phyloP scores from a whole-genome alignment of 2,329 filamentous ascomycete genomes.

The Calcarisporium arbuscula region DNA sequence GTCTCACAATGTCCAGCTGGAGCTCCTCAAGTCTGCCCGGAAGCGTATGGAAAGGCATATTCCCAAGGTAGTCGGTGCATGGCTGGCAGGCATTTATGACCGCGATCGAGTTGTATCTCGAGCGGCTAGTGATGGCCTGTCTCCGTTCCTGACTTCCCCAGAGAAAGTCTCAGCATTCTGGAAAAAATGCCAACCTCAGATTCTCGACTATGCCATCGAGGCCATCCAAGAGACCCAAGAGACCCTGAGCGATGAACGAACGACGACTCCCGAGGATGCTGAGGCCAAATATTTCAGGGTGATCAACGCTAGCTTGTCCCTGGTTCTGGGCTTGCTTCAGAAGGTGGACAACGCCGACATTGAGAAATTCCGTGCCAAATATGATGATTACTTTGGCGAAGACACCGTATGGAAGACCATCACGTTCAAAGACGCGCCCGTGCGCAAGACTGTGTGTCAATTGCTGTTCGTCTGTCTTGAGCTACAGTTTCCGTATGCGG shows the following conservation, averaged over 20 bases:
- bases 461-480: slow-evolving; percentile 44
- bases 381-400: slow-evolving; percentile 60
- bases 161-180: slow-evolving; percentile 75
- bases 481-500: slow-evolving; percentile 39
- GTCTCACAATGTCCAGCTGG: slow-evolving; percentile 66
- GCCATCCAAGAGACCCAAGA: slow-evolving; percentile 74
- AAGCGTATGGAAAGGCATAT: slow-evolving; percentile 81
- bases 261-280: slow-evolving; percentile 76
- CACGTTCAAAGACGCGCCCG: slow-evolving; percentile 51
- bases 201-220: slow-evolving; percentile 75
- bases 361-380: slow-evolving; percentile 52
- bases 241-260: slow-evolving; percentile 84
- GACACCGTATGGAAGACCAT: slow-evolving; percentile 62
- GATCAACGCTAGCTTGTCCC: slow-evolving; percentile 45
- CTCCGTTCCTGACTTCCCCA: slow-evolving; percentile 67
- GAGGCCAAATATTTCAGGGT: slow-evolving; percentile 82
- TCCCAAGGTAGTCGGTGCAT: slow-evolving; percentile 73
- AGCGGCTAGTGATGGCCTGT: slow-evolving; percentile 71
- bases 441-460: slow-evolving; percentile 46
- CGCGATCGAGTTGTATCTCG: slow-evolving; percentile 70
- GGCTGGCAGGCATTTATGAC: slow-evolving; percentile 86
- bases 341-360: slow-evolving; percentile 46
- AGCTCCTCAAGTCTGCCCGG: slow-evolving; percentile 56
- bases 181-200: slow-evolving; percentile 72
- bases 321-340: slow-evolving; percentile 48